Evolutionary conservation across 805 yeast genomes (phyloP), one percentile per base, ranked within the genome.

Genomic region (Saccharomyces kudriavzevii): DNA sequence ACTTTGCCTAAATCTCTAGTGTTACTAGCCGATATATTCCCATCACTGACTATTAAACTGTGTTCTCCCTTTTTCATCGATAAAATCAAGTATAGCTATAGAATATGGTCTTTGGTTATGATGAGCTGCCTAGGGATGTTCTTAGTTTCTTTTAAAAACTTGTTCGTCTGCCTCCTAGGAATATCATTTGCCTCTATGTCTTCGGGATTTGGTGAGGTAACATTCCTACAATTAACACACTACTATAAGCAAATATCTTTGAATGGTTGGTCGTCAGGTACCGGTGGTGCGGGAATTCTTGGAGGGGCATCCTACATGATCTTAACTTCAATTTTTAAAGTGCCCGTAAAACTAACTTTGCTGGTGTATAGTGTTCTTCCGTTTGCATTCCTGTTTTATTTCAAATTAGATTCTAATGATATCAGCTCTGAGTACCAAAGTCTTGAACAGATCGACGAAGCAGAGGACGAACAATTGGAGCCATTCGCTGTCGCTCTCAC

Each of bases 231-330:
- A 66, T 71, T 92, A 68, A 89, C 97, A 1, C 96, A 91, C 65
- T 85, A 75, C 61, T 89, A 82, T 67, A 77, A 75, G 20, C 74
- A 75, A 17, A 59, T 66, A n/a, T 75, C 95, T 3, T 73, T 92
- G 48, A 82, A 84, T 49, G 97, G 96, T 0, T 92, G 95, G 82
- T 87, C 96, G 22, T 80, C 90, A 6, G 99, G 99, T 1, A 92
- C 98, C 0, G 98, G 99, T 2, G 96, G 89, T 20, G 98, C 99
- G 0, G 99, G 99, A 0, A 68, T 92, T 4, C 77, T 81, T 20
- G 99, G 98, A 0, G 82, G 91, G 50, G 87, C 86, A 51, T 64
- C 79, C 13, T 91, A 81, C 63, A 62, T 92, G 77, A 59, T 85
- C 1, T 56, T 88, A 60, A 92, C 97, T 0, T 85, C 92, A 1